Base-by-base conservation (phyloP, 768 basidiomycete species). In the Mycena belliarum region DNA sequence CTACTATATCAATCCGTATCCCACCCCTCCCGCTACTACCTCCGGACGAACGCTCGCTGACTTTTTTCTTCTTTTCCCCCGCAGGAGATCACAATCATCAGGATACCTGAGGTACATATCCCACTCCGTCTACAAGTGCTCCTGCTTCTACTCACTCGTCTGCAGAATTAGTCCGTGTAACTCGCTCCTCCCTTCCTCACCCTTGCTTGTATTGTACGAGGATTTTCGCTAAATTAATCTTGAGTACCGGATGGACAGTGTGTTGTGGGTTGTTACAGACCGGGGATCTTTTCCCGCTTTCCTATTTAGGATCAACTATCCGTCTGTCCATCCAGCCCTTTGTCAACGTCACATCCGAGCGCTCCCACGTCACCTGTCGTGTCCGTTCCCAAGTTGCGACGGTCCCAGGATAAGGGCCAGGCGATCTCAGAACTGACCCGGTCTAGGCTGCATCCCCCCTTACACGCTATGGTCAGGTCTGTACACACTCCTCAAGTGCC, bases 41-140 rank as follows among this genome's bases (percentile, higher is more conserved):
- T 21, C 21, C 8, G 8, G 29, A n/a, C n/a, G n/a, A 29, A 25
- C 46, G n/a, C 21, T 21, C 28, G 28, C n/a, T 32, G 48, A 46
- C 33, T 26, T 25, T 28, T 28, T 12, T 24, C 38, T 15, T 40
- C 10, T 7, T 4, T n/a, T 10, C 54, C n/a, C n/a, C n/a, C n/a
- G 9, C 66, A 88, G 84, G 90, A 94, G 79, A 94, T 94, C 65
- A 95, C 93, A 1, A 81, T 93, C 57, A 93, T 91, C 74, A 85
- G 91, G 73, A 92, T 93, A 82, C 92, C 91, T 63, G 89, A 91
- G 81, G 89, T 89, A 60, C 61, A 82, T 69, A n/a, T 35, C 29
- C 20, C 48, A 11, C 28, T 44, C 33, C 38, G 21, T 45, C 38
- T 35, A 24, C 16, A 7, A 21, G 4, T 6, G 7, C 26, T 42